These are phyloP conservation scores for Jacaranda mimosifolia DNA, from an alignment of 257 asterid genomes.

Conservation along the genomic window DNA sequence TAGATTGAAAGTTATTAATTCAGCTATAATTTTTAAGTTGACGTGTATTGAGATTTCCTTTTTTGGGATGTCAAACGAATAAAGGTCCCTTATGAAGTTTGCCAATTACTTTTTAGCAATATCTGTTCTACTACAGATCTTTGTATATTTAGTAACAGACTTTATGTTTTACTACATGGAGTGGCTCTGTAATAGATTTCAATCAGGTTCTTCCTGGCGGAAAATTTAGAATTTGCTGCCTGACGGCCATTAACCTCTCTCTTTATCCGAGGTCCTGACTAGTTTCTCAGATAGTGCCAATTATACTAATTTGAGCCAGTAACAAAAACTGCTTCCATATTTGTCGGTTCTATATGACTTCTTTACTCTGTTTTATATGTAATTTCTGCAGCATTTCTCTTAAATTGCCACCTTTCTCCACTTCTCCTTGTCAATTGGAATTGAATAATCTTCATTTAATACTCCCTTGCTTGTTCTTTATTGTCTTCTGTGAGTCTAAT, in stretches of 20 bases:
- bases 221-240: neutral
- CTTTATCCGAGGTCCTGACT: slow-evolving; percentile 9
- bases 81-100: neutral
- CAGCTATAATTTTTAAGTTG: neutral
- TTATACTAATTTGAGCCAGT: neutral
- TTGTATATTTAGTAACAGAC: neutral
- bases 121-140: neutral
- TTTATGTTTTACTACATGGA: neutral
- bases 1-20: neutral
- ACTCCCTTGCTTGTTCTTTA: neutral
- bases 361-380: neutral
- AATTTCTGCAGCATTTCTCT: neutral
- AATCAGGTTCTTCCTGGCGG: neutral
- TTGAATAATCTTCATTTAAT: neutral
- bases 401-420: neutral
- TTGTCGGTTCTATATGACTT: neutral
- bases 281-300: neutral
- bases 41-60: neutral
- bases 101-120: neutral
- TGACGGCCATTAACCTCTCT: neutral
- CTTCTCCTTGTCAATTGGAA: neutral
- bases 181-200: neutral
- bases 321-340: neutral
- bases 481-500: neutral
- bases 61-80: neutral